Percentiles rank a stretch among this genome's conserved stretches.
Evolutionary conservation across 176 grass and related monocot species (phyloP).

Genomic region (Oryza australiensis): DNA sequence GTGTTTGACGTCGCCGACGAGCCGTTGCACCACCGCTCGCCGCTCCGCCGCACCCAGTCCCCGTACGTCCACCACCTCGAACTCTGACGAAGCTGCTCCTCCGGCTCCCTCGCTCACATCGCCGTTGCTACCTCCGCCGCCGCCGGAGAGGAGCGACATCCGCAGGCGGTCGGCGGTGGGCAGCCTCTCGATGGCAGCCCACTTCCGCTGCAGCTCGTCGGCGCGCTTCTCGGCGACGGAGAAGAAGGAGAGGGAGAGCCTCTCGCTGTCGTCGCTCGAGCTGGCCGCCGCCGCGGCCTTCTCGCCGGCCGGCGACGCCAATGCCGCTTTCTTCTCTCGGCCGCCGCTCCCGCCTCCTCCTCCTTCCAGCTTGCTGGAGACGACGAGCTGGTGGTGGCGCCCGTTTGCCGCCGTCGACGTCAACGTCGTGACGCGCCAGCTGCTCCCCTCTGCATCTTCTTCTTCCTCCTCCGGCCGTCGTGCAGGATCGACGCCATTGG

Average conservation of each 20-base stretch:
- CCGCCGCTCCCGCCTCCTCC: no score
- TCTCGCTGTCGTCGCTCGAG: neutral
- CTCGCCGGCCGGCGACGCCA: no score
- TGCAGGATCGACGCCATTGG: no score
- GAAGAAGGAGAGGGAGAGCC: neutral
- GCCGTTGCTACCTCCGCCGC: neutral
- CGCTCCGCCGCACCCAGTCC: constrained; percentile 47
- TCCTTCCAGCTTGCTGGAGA: no score
- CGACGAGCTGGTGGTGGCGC: no score
- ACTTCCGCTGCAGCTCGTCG: constrained; percentile 59
- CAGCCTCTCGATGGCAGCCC: constrained; percentile 71
- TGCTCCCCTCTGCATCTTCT: no score
- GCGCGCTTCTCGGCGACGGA: neutral
- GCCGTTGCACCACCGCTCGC: constrained; percentile 50
- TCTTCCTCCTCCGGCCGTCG: no score
- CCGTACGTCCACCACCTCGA: constrained; percentile 51
- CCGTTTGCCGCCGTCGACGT: no score
- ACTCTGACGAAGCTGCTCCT: neutral
- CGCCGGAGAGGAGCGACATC: constrained; percentile 26
- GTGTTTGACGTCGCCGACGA: constrained; percentile 55
- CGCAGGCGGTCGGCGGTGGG: constrained; percentile 46
- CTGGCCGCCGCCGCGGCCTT: no score
- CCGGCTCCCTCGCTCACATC: neutral
- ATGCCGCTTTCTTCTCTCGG: no score
- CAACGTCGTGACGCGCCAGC: no score